phyloP scores from a whole-genome alignment of 805 yeast species.

The Candida ovalis region DNA sequence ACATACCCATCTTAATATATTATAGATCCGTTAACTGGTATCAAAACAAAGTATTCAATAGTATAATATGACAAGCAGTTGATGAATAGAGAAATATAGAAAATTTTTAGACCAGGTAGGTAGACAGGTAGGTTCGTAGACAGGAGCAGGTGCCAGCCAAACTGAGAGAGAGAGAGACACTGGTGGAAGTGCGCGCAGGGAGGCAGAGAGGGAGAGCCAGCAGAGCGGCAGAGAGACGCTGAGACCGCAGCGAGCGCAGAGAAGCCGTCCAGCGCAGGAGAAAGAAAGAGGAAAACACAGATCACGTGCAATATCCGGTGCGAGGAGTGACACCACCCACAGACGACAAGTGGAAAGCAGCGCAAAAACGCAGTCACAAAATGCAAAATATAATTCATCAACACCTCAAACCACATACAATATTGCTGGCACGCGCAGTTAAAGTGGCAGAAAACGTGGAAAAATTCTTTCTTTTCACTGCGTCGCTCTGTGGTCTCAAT shows the following conservation, averaged over 20 bases:
- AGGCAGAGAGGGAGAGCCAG: background rate
- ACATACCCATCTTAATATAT: conserved; percentile 25
- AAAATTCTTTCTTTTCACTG: background rate
- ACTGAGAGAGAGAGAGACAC: too few relatives aligned
- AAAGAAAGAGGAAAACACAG: background rate
- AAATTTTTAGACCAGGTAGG: background rate
- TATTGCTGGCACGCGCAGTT: background rate
- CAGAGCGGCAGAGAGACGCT: background rate
- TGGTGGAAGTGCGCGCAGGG: too few relatives aligned
- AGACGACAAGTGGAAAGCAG: too few relatives aligned
- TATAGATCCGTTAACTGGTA: conserved; percentile 1
- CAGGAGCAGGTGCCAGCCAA: too few relatives aligned
- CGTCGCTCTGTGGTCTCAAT: too few relatives aligned
- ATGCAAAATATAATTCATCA: background rate
- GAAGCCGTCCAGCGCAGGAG: background rate
- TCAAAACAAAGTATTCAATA: background rate
- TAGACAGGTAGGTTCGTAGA: too few relatives aligned
- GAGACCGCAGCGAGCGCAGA: too few relatives aligned
- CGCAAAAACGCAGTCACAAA: background rate
- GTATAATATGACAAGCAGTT: background rate
- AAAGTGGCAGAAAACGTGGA: background rate
- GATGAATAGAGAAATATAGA: background rate
- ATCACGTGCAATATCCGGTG: too few relatives aligned
- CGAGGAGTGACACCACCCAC: too few relatives aligned
- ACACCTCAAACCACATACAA: background rate